Conservation (phyloP, 768 basidiomycete genomes). For the Gymnopilus junonius region DNA sequence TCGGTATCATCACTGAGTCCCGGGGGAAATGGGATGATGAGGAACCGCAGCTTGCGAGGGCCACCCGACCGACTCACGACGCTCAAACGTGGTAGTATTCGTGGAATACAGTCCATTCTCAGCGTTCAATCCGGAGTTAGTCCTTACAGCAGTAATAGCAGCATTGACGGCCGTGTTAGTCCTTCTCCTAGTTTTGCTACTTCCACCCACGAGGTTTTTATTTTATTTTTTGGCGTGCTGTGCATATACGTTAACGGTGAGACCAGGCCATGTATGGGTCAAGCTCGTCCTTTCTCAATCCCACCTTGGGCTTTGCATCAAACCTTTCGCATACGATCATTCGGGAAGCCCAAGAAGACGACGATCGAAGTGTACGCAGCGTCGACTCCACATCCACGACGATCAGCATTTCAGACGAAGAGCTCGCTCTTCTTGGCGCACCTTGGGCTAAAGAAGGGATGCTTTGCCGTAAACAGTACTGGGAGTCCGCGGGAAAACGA, state of each 20-base stretch:
- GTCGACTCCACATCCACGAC: constrained; percentile 68
- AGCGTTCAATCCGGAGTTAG: constrained; percentile 66
- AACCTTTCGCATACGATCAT: constrained; percentile 97
- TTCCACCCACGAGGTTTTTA: constrained; percentile 87
- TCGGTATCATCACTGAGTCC: constrained; percentile 64
- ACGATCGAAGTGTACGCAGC: constrained; percentile 71
- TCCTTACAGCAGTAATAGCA: constrained; percentile 85
- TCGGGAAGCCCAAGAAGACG: constrained; percentile 91
- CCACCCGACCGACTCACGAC: constrained; percentile 74
- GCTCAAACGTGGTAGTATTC: constrained; percentile 90
- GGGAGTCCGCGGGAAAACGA: constrained; percentile 83
- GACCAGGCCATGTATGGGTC: constrained; percentile 62
- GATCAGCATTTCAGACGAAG: constrained; percentile 92
- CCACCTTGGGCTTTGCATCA: constrained; percentile 94
- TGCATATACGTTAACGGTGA: not conserved
- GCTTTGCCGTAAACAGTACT: constrained; percentile 93
- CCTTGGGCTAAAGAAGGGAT: constrained; percentile 99
- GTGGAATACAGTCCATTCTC: constrained; percentile 84
- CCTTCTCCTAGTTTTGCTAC: constrained; percentile 95
- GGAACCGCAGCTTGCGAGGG: constrained; percentile 75
- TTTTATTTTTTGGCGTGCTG: too few species aligned
- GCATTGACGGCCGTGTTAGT: constrained; percentile 87
- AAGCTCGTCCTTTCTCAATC: constrained; percentile 72
- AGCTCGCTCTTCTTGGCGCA: constrained; percentile 91
- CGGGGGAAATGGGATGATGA: constrained; percentile 50